A percentile compares a stretch with the other conserved stretches of the same genome.
phyloP scores from a whole-genome alignment of 148 eudicot genomes.

The Mesembryanthemum crystallinum region DNA sequence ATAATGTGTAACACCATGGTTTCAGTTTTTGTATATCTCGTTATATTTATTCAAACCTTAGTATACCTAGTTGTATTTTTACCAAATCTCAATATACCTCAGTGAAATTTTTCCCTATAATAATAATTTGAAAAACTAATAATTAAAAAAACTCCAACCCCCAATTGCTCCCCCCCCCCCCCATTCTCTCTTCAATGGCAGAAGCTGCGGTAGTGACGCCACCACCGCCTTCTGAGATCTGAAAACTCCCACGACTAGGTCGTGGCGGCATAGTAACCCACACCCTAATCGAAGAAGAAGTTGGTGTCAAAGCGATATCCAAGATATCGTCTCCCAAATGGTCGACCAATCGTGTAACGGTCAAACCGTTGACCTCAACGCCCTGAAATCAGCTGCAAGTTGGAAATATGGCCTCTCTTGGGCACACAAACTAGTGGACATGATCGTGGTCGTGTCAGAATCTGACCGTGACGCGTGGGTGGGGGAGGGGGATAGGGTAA shows the following conservation, averaged over 20 bases:
- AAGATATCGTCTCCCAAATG: constrained; percentile 85
- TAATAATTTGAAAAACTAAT: too few relatives aligned
- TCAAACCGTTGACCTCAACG: constrained; percentile 74
- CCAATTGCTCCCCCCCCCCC: constrained; percentile 7
- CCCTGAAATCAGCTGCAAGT: constrained; percentile 82
- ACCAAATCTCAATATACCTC: too few relatives aligned
- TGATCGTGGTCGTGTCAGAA: constrained; percentile 92
- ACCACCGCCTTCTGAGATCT: constrained; percentile 16
- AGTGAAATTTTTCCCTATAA: too few relatives aligned
- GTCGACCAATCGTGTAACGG: constrained; percentile 61
- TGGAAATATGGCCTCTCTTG: constrained; percentile 88
- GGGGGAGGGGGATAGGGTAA: too few relatives aligned
- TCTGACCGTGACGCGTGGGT: constrained; percentile 63
- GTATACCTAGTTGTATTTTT: too few relatives aligned
- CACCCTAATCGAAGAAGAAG: constrained; percentile 68
- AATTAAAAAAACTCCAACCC: too few relatives aligned
- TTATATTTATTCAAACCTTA: too few relatives aligned
- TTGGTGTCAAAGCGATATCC: constrained; percentile 81
- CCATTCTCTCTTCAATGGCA: constrained; percentile 41
- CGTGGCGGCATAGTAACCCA: constrained; percentile 73
- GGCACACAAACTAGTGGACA: constrained; percentile 89
- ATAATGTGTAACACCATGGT: too few relatives aligned
- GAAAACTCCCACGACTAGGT: constrained; percentile 88
- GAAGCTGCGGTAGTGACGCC: constrained; percentile 38
- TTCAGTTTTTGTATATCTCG: too few relatives aligned